phyloP scores from a whole-genome alignment of 2,329 filamentous ascomycete genomes.

The Ceratocystis lukuohia region DNA sequence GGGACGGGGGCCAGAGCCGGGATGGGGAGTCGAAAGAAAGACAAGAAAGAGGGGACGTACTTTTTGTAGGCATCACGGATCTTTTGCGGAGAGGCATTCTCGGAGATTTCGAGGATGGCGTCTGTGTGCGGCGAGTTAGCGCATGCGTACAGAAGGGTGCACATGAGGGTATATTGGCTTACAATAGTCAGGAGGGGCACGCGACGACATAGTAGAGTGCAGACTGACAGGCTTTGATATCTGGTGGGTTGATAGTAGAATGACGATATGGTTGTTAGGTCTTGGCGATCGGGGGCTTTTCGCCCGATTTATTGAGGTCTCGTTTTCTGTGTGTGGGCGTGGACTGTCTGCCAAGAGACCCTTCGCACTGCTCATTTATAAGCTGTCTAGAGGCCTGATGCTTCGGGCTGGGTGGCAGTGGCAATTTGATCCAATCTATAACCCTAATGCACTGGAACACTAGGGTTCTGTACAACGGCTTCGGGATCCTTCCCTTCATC shows the following conservation, averaged over 20 bases:
- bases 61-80: slow-evolving; percentile 92
- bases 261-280: not conserved
- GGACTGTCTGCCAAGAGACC: not conserved
- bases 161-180: not conserved
- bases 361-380: not conserved
- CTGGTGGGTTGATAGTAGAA: not conserved
- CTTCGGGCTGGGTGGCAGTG: not conserved
- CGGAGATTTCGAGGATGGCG: slow-evolving; percentile 56
- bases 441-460: not conserved
- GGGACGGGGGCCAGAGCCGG: not conserved
- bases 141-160: not conserved
- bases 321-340: not conserved
- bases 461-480: not conserved
- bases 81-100: slow-evolving; percentile 65
- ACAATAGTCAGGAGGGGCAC: slow-evolving; percentile 18
- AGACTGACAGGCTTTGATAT: not conserved
- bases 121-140: slow-evolving; percentile 35
- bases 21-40: not conserved
- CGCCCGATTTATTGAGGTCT: not conserved
- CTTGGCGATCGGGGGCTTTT: not conserved
- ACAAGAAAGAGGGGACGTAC: slow-evolving; percentile 30
- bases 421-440: not conserved
- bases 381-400: not conserved
- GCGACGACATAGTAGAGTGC: slow-evolving; percentile 9
- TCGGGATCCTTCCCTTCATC: not conserved